Percentiles rank a stretch among this genome's conserved stretches.
Evolutionary conservation across 257 asterid species (phyloP).

Genomic region (Penstemon barbatus): DNA sequence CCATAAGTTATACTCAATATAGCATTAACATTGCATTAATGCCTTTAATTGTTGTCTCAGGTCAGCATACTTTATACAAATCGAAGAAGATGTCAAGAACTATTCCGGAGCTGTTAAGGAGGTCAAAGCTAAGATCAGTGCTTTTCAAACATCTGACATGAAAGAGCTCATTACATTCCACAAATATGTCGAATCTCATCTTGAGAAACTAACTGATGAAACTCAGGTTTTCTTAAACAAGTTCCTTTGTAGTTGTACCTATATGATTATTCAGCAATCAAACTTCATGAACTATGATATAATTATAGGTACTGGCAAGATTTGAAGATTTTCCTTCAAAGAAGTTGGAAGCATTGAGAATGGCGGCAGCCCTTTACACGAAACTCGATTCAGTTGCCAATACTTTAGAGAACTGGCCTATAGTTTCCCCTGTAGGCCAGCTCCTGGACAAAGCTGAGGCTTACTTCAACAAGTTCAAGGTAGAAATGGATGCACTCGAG

Average conservation of each 20-base stretch:
- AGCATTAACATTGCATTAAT: too few species aligned
- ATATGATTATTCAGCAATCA: slow-evolving; percentile 8
- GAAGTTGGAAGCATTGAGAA: slow-evolving; percentile 81
- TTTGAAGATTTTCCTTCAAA: slow-evolving; percentile 78
- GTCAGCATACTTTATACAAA: slow-evolving; percentile 84
- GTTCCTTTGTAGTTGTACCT: background rate
- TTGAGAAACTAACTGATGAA: slow-evolving; percentile 80
- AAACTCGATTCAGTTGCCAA: slow-evolving; percentile 54
- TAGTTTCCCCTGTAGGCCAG: slow-evolving; percentile 50
- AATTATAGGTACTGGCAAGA: slow-evolving; percentile 70
- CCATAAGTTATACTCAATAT: background rate
- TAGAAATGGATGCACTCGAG: slow-evolving; percentile 72
- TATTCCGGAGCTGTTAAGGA: slow-evolving; percentile 51
- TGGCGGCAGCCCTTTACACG: slow-evolving; percentile 68
- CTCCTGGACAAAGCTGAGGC: slow-evolving; percentile 67
- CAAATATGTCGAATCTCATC: slow-evolving; percentile 63
- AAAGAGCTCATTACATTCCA: slow-evolving; percentile 68
- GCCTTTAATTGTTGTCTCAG: slow-evolving; percentile 35
- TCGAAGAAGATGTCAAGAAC: slow-evolving; percentile 75
- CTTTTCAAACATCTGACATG: slow-evolving; percentile 77
- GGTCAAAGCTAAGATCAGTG: slow-evolving; percentile 46
- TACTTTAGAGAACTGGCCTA: slow-evolving; percentile 60
- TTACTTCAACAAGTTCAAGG: slow-evolving; percentile 81
- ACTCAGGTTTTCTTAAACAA: slow-evolving; percentile 51
- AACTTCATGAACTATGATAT: background rate